Base-by-base conservation (phyloP, 2,329 filamentous ascomycete species). In the Colletotrichum noveboracense region DNA sequence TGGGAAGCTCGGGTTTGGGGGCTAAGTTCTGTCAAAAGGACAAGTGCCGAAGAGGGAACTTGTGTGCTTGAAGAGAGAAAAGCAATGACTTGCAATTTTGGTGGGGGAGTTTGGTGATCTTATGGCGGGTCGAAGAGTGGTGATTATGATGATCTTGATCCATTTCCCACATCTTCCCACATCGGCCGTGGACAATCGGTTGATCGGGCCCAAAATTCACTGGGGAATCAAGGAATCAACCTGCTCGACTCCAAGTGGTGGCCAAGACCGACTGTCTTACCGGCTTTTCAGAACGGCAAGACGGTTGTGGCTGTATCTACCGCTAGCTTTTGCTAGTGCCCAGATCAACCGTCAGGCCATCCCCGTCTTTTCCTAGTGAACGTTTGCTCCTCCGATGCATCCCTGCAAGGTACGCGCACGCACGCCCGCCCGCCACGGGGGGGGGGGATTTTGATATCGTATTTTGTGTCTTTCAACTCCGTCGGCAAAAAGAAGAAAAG, bases 91-190 rank as follows among this genome's bases (percentile, higher is more conserved):
- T 52, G 43, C 43, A 52, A 52, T 64, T 24, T 18, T 24, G 24
- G 61, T 28, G 73, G 61, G 55, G 68, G 30, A 52, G 14, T n/a
- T 43, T 62, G 62, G 7, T 62, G 69, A 75, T 72, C 69, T 55
- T 34, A 62, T 30, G 16, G 73, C 69, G 69, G 73, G 62, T 55
- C 69, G 16, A 62, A 32, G 62, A 21, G 55, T n/a, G 43, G 43
- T 71, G 61, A 67, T 73, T 68, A 52, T 58, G 64, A 75, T 75
- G 64, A 75, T 75, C 64, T 68, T 48, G 43, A 13, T 24, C 30
- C 43, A 16, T 26, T 36, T 58, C 32, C 34, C 28, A 61, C 28
- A 24, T 43, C 32, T 52, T 52, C 43, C 30, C 55, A 61, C 34
- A 24, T 56, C 32, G 66, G 52, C 26, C 30, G 48, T 62, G 55